phyloP scores from a whole-genome alignment of 768 basidiomycete species.

The Russula ochroleuca region DNA sequence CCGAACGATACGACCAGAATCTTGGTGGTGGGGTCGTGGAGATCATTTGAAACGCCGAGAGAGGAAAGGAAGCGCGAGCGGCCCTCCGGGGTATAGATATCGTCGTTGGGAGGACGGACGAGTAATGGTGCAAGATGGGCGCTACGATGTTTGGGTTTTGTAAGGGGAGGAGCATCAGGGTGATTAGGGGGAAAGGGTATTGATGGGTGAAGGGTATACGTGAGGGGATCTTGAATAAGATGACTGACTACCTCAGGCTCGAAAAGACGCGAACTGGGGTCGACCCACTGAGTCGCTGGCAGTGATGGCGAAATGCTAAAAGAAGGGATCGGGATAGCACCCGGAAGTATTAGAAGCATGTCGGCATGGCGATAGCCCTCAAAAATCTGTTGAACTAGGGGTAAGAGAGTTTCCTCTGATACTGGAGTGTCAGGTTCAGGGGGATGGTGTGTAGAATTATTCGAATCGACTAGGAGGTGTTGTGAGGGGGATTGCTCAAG shows the following conservation, averaged over 20 bases:
- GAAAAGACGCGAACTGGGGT: slow-evolving; percentile 45
- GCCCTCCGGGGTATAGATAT: slow-evolving; percentile 50
- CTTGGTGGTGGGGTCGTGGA: slow-evolving; percentile 50
- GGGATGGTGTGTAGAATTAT: neutral
- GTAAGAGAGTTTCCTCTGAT: slow-evolving; percentile 44
- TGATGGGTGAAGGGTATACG: slow-evolving; percentile 39
- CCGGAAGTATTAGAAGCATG: slow-evolving; percentile 64
- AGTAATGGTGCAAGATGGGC: slow-evolving; percentile 60
- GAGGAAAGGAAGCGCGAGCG: slow-evolving; percentile 51
- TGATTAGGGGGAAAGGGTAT: slow-evolving; percentile 38
- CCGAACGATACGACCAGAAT: slow-evolving; percentile 79
- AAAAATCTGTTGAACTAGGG: slow-evolving; percentile 61
- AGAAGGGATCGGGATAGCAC: slow-evolving; percentile 72
- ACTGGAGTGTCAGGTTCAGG: slow-evolving; percentile 48
- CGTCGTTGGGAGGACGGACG: slow-evolving; percentile 52
- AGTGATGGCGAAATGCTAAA: slow-evolving; percentile 51
- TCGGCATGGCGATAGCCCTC: slow-evolving; percentile 68
- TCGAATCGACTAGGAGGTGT: slow-evolving; percentile 7
- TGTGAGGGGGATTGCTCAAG: slow-evolving; percentile 29
- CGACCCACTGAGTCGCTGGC: slow-evolving; percentile 63
- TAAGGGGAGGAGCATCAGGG: neutral
- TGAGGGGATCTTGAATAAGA: slow-evolving; percentile 36
- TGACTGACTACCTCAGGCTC: slow-evolving; percentile 42
- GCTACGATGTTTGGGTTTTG: slow-evolving; percentile 36
- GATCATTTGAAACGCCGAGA: slow-evolving; percentile 53